Base-by-base conservation (phyloP, 805 yeast genomes). In the Lachancea thermotolerans region DNA sequence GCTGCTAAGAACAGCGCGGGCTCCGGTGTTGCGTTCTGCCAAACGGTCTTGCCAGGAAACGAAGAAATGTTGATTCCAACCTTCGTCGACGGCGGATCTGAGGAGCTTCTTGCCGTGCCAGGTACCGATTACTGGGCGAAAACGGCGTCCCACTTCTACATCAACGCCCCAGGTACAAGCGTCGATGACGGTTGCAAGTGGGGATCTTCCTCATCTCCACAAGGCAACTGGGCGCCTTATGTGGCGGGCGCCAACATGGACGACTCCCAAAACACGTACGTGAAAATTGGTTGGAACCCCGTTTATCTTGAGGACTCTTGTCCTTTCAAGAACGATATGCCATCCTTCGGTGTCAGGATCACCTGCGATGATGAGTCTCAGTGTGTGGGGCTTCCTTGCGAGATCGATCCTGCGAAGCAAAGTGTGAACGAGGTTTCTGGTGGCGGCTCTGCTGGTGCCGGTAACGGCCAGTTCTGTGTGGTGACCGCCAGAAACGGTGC, bases 1-100 rank as follows among this genome's bases (percentile, higher is more conserved):
- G 55, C 64, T 29, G 85, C 77, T 18, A 57, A 70, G 46, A 86
- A 86, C 70, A 55, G 62, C 10, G 80, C 83, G 14, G 72, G 72
- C 35, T 49, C 67, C 4, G 69, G 75, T 47, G 89, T 87, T 52
- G 90, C 96, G 7, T 79, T 88, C 66, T 88, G 96, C 65, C 96
- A 89, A 69, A 88, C 96, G 8, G 95, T 89, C 6, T 72, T 89
- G 46, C 96, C 96, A 18, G 96, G 96, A 54, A 85, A 87, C 65
- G 96, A 88, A 69, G 95, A 88, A 55, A 88, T 88, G 96, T 72
- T 87, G 62, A 87, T 89, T 53, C 96, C 96, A 49, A 87, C 95
- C 17, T 62, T 73, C 44, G 79, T 82, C 46, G 73, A 68, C n/a
- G 66, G 72, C 11, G 74, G 78, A 9, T 56, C 67, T 8, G 49